A percentile compares a stretch with the other conserved stretches of the same genome.
Evolutionary conservation across 176 grass and related monocot species (phyloP).

Genomic region (Themeda triandra): DNA sequence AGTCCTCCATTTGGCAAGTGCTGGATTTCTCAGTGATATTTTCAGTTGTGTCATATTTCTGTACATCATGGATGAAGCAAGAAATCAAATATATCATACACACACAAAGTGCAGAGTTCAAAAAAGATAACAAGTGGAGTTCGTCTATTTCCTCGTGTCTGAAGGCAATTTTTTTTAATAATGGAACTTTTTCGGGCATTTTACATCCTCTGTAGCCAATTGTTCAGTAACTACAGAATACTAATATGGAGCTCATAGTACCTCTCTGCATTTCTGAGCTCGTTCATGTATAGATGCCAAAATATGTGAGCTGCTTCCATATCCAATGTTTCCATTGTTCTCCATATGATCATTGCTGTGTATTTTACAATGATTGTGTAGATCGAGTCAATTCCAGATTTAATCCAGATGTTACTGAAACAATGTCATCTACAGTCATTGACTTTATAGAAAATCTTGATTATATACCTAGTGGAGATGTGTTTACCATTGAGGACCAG

Average conservation of each 20-base stretch:
- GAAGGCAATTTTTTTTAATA: background rate
- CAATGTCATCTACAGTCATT: background rate
- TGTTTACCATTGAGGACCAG: conserved; percentile 45
- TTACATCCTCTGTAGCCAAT: background rate
- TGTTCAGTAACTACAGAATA: background rate
- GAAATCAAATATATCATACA: background rate
- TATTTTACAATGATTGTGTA: background rate
- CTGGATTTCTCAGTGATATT: background rate
- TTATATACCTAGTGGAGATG: conserved; percentile 41
- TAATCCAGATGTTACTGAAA: conserved; percentile 8
- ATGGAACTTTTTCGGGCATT: background rate
- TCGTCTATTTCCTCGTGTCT: background rate
- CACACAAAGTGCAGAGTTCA: background rate
- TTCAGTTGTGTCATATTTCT: conserved; percentile 23
- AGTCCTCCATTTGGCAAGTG: background rate
- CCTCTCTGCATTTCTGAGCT: conserved; percentile 16
- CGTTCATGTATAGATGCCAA: conserved; percentile 35
- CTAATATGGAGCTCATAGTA: background rate
- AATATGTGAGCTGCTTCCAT: conserved; percentile 30
- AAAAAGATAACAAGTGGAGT: background rate
- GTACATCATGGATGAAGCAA: conserved; percentile 8
- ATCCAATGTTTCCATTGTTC: conserved; percentile 8
- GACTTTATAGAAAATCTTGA: background rate
- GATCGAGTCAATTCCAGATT: conserved; percentile 12
- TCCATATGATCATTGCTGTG: conserved; percentile 34